phyloP scores from a whole-genome alignment of 768 basidiomycete genomes.

The Russula olivacea region DNA sequence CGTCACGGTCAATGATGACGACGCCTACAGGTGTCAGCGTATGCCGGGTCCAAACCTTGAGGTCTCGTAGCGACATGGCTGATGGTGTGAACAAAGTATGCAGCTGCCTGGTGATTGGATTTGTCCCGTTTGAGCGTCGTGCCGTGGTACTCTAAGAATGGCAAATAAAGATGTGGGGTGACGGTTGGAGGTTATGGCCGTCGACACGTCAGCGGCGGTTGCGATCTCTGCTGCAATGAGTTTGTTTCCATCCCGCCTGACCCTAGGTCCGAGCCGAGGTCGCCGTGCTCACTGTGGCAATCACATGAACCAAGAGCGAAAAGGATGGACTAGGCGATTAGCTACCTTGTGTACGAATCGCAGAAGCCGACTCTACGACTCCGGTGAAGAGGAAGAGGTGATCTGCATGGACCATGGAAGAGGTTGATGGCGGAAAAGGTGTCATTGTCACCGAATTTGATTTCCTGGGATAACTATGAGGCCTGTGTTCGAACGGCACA shows the following conservation, averaged over 20 bases:
- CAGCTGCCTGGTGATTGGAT: constrained; percentile 48
- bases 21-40: constrained; percentile 85
- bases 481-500: background rate
- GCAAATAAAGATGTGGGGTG: constrained; percentile 64
- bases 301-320: background rate
- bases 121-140: constrained; percentile 9
- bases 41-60: constrained; percentile 97
- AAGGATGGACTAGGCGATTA: constrained; percentile 15
- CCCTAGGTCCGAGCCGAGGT: constrained; percentile 91
- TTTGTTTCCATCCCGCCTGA: constrained; percentile 99
- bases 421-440: constrained; percentile 95
- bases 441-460: constrained; percentile 99
- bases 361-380: constrained; percentile 74
- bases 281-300: constrained; percentile 70
- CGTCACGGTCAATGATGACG: constrained; percentile 84
- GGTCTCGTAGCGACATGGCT: constrained; percentile 63
- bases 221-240: constrained; percentile 98
- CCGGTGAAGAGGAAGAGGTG: constrained; percentile 96
- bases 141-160: constrained; percentile 79
- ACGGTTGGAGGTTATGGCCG: constrained; percentile 83
- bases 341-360: constrained; percentile 73
- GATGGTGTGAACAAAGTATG: constrained; percentile 88
- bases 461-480: constrained; percentile 59
- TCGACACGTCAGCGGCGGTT: constrained; percentile 89
- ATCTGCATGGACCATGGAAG: constrained; percentile 96